Conservation (phyloP, 2,329 filamentous ascomycete genomes). For the Xylaria multiplex region DNA sequence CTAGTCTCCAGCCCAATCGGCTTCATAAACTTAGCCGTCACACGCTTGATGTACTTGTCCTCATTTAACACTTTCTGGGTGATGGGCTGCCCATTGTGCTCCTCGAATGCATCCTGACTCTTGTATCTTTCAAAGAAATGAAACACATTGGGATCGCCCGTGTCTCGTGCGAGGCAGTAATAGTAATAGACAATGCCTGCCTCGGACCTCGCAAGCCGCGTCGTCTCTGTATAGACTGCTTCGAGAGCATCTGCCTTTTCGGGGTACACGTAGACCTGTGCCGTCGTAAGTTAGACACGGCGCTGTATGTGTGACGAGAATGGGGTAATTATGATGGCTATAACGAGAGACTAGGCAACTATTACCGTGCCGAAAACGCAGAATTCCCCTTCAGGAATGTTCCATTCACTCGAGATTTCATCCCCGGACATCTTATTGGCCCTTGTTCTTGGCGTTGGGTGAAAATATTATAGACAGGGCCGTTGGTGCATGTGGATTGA, state of each 20-base stretch:
- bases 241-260: conserved; percentile 49
- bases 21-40: conserved; percentile 34
- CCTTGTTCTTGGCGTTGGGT: neutral
- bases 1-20: conserved; percentile 26
- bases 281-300: neutral
- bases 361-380: conserved; percentile 43
- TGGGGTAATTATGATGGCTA: neutral
- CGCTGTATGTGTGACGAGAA: neutral
- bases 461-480: too few species aligned
- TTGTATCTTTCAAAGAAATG: conserved; percentile 51
- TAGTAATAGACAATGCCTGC: conserved; percentile 48
- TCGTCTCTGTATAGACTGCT: conserved; percentile 47
- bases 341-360: neutral
- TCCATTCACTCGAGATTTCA: conserved; percentile 22
- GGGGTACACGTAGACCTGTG: conserved; percentile 46
- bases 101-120: conserved; percentile 45
- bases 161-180: conserved; percentile 45
- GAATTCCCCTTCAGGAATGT: conserved; percentile 43
- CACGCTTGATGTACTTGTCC: conserved; percentile 39
- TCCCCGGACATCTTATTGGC: conserved; percentile 11
- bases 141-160: conserved; percentile 46
- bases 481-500: neutral
- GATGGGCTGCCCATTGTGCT: conserved; percentile 46
- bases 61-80: conserved; percentile 45
- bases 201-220: conserved; percentile 42